Base-by-base conservation (phyloP, 148 eudicot genomes). In the Vaccinium corymbosum region DNA sequence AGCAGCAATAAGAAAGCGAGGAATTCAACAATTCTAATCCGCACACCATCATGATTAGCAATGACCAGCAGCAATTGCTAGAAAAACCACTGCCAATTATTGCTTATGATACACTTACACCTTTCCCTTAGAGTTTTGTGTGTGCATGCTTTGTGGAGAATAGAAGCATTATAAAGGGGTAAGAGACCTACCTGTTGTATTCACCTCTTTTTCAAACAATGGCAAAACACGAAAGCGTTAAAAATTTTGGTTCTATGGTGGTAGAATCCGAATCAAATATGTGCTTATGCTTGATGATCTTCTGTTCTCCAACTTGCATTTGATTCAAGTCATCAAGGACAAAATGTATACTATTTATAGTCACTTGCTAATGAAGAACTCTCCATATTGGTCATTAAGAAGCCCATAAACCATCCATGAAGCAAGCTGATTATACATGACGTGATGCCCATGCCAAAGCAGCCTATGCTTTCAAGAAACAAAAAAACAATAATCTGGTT, bases 361-460 rank as follows among this genome's bases (percentile, higher is more conserved):
- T 78, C 89, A 97, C 99, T 97, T 94, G 89, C 87, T 88, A 61
- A 97, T 90, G 76, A 94, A 97, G 83, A 97, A 94, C 87, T 97
- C 99, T 82, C 90, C 93, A 90, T 94, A 90, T 78, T 95, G 94
- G 85, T 97, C 99, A 89, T 92, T 97, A 75, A 97, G 92, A 86
- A 97, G 92, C 59, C 99, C 99, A 86, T 97, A 97, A 64, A 97
- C 95, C 97, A 93, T 91, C 99, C 99, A 97, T 78, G 94, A 92
- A 73, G 95, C 91, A 80, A 97, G 94, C 88, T 97, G 99, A 87
- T 97, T 93, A 85, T 91, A 97, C 99, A 97, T 89, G 79, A 97
- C 99, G 86, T 97, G 99, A 89, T 97, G 99, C 35, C 97, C 99
- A 88, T 97, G 99, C 99, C 99, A 97, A 79, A 93, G 94, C 82